Conservation (phyloP, 1,284 basidiomycete genomes). For the Tilletia caries region DNA sequence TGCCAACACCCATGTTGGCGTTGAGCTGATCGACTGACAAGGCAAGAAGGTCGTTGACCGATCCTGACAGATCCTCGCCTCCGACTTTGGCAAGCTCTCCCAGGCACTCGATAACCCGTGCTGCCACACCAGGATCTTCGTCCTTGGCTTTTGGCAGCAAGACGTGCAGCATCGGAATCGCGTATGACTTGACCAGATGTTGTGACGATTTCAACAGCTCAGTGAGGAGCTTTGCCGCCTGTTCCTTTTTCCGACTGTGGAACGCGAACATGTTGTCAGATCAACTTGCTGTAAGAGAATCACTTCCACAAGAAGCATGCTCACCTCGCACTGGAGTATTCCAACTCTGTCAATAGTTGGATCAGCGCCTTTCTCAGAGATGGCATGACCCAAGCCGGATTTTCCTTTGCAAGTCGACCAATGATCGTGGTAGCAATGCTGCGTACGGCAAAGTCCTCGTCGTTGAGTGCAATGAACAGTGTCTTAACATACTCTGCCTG, state of each 20-base stretch:
- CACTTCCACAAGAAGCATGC: neutral
- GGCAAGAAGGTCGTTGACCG: slow-evolving; percentile 82
- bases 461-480: slow-evolving; percentile 96
- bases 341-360: slow-evolving; percentile 91
- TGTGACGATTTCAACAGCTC: slow-evolving; percentile 67
- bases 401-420: slow-evolving; percentile 88
- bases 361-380: slow-evolving; percentile 92
- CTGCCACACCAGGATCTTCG: slow-evolving; percentile 78
- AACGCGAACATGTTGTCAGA: slow-evolving; percentile 1
- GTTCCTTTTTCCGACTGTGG: slow-evolving; percentile 71
- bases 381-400: slow-evolving; percentile 98
- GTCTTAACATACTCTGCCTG: slow-evolving; percentile 97
- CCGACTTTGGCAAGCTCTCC: slow-evolving; percentile 91
- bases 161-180: slow-evolving; percentile 89
- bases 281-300: neutral
- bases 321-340: slow-evolving; percentile 71
- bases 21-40: slow-evolving; percentile 83
- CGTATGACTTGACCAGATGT: slow-evolving; percentile 92
- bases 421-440: slow-evolving; percentile 86
- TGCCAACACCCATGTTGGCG: slow-evolving; percentile 64
- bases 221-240: slow-evolving; percentile 50
- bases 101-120: slow-evolving; percentile 87
- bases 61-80: slow-evolving; percentile 81
- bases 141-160: slow-evolving; percentile 85
- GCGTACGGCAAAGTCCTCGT: slow-evolving; percentile 94